Evolutionary conservation across 768 basidiomycete genomes (phyloP).

Genomic region (Calocybe gangraenosa): DNA sequence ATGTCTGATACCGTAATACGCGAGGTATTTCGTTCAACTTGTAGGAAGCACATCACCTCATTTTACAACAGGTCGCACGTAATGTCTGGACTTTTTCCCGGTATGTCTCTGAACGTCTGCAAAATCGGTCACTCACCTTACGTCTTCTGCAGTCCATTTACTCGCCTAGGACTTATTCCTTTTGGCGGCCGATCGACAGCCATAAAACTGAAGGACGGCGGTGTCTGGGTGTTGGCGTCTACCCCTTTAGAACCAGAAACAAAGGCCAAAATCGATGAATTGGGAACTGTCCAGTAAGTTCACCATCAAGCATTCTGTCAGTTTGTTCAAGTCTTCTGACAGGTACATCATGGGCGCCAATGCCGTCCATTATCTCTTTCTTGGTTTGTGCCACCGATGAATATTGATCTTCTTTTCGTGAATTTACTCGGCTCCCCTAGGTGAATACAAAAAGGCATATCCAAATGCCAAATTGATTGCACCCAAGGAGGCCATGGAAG

Average conservation of each 20-base stretch:
- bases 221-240: constrained; percentile 76
- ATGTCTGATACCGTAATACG: constrained; percentile 32
- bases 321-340: background rate
- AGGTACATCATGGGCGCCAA: constrained; percentile 58
- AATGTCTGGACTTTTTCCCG: constrained; percentile 60
- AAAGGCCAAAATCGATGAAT: constrained; percentile 49
- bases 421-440: constrained; percentile 18
- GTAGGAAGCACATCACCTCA: constrained; percentile 1
- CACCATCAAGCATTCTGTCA: constrained; percentile 1
- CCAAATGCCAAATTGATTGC: constrained; percentile 66
- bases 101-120: constrained; percentile 25
- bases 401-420: background rate
- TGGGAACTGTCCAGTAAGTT: constrained; percentile 64
- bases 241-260: constrained; percentile 63
- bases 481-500: constrained; percentile 45
- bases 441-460: constrained; percentile 57
- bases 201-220: constrained; percentile 56
- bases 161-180: constrained; percentile 59
- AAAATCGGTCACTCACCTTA: background rate
- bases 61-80: constrained; percentile 31
- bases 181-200: constrained; percentile 80
- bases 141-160: constrained; percentile 53
- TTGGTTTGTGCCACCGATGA: constrained; percentile 31
- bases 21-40: constrained; percentile 23
- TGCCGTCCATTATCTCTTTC: constrained; percentile 50